These are phyloP conservation scores for Nothophoma quercina DNA, from an alignment of 2,329 filamentous ascomycete species.

Conservation along the genomic window DNA sequence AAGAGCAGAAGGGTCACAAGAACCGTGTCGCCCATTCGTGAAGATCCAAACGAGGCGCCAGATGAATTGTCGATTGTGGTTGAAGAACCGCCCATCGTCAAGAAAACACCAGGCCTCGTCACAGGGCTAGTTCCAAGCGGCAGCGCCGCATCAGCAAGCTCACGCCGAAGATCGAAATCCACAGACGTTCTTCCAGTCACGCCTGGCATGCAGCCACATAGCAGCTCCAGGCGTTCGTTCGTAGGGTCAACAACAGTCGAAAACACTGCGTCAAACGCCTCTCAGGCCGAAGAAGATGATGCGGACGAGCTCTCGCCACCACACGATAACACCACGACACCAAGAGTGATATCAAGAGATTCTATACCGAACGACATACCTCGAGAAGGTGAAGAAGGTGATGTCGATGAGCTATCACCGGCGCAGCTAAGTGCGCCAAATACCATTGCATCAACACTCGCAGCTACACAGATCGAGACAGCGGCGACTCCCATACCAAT, in stretches of 20 bases:
- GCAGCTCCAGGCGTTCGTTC: slow-evolving; percentile 20
- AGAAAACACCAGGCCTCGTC: slow-evolving; percentile 17
- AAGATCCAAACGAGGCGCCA: slow-evolving; percentile 35
- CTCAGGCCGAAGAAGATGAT: slow-evolving; percentile 28
- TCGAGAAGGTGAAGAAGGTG: slow-evolving; percentile 17
- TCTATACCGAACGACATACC: slow-evolving; percentile 14
- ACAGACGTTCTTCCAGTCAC: slow-evolving; percentile 35
- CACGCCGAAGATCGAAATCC: slow-evolving; percentile 29
- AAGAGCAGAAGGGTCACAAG: slow-evolving; percentile 36
- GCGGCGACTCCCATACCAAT: slow-evolving; percentile 1
- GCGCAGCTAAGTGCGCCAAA: background rate
- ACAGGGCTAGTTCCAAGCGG: slow-evolving; percentile 17
- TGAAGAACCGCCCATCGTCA: slow-evolving; percentile 25
- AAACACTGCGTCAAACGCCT: slow-evolving; percentile 24
- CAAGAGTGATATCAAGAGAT: slow-evolving; percentile 20
- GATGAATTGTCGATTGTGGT: slow-evolving; percentile 41
- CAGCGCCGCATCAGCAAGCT: slow-evolving; percentile 21
- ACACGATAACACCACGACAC: slow-evolving; percentile 16
- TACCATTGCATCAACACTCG: background rate
- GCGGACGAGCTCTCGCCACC: slow-evolving; percentile 42
- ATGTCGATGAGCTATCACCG: slow-evolving; percentile 34
- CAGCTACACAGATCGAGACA: background rate
- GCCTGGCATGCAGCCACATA: slow-evolving; percentile 28
- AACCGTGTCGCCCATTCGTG: slow-evolving; percentile 33
- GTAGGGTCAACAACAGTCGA: slow-evolving; percentile 19